These are phyloP conservation scores for Boeremia exigua DNA, from an alignment of 2,329 filamentous ascomycete species.

Conservation along the genomic window DNA sequence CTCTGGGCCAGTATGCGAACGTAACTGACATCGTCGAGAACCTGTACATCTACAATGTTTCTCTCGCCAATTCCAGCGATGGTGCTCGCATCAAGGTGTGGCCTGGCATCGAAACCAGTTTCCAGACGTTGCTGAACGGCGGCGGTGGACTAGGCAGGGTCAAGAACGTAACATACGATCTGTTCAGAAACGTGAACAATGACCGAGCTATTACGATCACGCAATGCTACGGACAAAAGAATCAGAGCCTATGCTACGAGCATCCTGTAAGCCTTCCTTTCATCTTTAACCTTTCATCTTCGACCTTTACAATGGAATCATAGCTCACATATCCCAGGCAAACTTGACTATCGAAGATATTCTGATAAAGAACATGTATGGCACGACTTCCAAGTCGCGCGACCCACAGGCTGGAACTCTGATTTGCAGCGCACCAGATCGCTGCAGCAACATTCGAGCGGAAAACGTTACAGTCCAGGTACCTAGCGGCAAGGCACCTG, in stretches of 20 bases:
- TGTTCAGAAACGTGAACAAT: slow-evolving; percentile 63
- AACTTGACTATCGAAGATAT: slow-evolving; percentile 48
- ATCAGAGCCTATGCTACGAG: slow-evolving; percentile 61
- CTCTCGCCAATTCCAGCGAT: slow-evolving; percentile 52
- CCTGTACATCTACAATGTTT: slow-evolving; percentile 56
- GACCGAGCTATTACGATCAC: slow-evolving; percentile 66
- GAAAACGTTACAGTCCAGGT: slow-evolving; percentile 15
- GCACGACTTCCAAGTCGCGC: slow-evolving; percentile 50
- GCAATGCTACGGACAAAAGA: slow-evolving; percentile 66
- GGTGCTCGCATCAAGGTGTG: slow-evolving; percentile 73
- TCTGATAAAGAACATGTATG: slow-evolving; percentile 59
- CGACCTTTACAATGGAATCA: slow-evolving; percentile 20
- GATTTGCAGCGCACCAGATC: slow-evolving; percentile 45
- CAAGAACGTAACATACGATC: slow-evolving; percentile 68
- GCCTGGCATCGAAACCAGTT: slow-evolving; percentile 58
- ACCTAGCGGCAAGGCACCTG: slow-evolving; percentile 5
- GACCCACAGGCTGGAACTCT: slow-evolving; percentile 41
- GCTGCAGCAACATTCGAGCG: slow-evolving; percentile 28
- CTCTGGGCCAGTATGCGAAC: slow-evolving; percentile 67
- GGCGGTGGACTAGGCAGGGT: slow-evolving; percentile 66
- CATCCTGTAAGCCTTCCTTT: slow-evolving; percentile 57
- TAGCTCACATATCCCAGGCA: background rate
- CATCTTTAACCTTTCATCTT: too few species aligned
- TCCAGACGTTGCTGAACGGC: slow-evolving; percentile 42
- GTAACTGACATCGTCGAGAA: slow-evolving; percentile 70